Percentiles rank a stretch among this genome's conserved stretches.
phyloP scores from a whole-genome alignment of 164 flowering plant species.

The Dillenia turbinata region DNA sequence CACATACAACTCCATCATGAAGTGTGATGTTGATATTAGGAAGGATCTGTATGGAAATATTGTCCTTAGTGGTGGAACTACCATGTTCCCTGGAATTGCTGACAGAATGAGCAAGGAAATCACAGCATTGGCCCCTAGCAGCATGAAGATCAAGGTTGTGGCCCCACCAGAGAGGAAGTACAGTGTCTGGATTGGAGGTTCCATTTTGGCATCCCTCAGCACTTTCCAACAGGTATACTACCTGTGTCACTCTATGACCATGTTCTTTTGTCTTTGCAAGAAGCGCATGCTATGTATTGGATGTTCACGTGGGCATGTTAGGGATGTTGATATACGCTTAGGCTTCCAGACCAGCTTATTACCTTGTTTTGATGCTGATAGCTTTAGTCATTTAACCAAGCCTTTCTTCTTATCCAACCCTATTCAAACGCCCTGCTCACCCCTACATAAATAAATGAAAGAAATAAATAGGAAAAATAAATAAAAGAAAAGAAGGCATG shows the following conservation, averaged over 20 bases:
- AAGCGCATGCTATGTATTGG: too few relatives aligned
- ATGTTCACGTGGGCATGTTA: too few relatives aligned
- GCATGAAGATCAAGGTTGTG: constrained; percentile 66
- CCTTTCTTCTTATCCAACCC: too few relatives aligned
- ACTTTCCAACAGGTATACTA: constrained; percentile 60
- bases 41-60: constrained; percentile 64
- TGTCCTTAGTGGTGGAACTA: constrained; percentile 68
- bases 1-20: constrained; percentile 65
- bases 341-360: too few relatives aligned
- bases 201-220: constrained; percentile 60
- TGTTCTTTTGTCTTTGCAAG: too few relatives aligned
- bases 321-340: too few relatives aligned
- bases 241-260: neutral
- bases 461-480: too few relatives aligned
- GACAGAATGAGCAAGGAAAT: constrained; percentile 79
- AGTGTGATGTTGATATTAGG: constrained; percentile 66
- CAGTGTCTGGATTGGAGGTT: constrained; percentile 66
- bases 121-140: constrained; percentile 67
- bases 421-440: too few relatives aligned
- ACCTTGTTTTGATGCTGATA: too few relatives aligned
- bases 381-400: too few relatives aligned
- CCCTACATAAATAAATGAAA: too few relatives aligned
- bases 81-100: constrained; percentile 69
- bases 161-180: constrained; percentile 72
- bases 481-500: too few relatives aligned